Conservation (phyloP, 768 basidiomycete genomes). For the Boletus insuetus region DNA sequence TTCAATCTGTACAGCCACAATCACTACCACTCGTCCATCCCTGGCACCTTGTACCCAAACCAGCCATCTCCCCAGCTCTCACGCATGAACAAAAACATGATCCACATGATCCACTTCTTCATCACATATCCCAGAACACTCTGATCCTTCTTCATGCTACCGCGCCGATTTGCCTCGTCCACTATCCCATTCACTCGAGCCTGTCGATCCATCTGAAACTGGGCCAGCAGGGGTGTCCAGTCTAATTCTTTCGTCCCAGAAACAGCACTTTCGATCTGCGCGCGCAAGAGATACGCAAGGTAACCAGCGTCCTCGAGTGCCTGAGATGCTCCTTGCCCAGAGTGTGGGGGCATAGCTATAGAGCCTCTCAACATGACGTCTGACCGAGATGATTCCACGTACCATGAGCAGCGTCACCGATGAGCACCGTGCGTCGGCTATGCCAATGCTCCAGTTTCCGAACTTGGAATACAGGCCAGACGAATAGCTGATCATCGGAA, state of each 20-base stretch:
- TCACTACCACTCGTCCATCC: slow-evolving; percentile 23
- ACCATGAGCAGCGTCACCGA: slow-evolving; percentile 35
- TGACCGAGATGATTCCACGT: not conserved
- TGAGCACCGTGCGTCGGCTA: slow-evolving; percentile 24
- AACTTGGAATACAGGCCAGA: slow-evolving; percentile 31
- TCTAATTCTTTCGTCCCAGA: slow-evolving; percentile 1
- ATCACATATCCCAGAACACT: slow-evolving; percentile 18
- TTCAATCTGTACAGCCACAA: slow-evolving; percentile 35
- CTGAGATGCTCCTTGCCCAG: slow-evolving; percentile 32
- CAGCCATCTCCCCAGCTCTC: slow-evolving; percentile 30
- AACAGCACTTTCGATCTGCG: slow-evolving; percentile 3
- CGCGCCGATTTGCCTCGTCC: slow-evolving; percentile 27
- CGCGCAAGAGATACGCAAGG: slow-evolving; percentile 28
- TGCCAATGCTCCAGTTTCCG: slow-evolving; percentile 25
- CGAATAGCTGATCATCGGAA: slow-evolving; percentile 13
- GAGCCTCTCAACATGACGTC: not conserved
- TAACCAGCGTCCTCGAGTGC: slow-evolving; percentile 30
- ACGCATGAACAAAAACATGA: slow-evolving; percentile 16
- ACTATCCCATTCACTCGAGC: slow-evolving; percentile 26
- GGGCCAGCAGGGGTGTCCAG: slow-evolving; percentile 17
- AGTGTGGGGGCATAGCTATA: slow-evolving; percentile 32
- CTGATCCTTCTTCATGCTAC: slow-evolving; percentile 21
- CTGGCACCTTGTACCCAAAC: slow-evolving; percentile 31
- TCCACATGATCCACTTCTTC: slow-evolving; percentile 27
- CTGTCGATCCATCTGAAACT: slow-evolving; percentile 25